Base-by-base conservation (phyloP, 1,284 basidiomycete species). In the Naganishia liquefaciens region DNA sequence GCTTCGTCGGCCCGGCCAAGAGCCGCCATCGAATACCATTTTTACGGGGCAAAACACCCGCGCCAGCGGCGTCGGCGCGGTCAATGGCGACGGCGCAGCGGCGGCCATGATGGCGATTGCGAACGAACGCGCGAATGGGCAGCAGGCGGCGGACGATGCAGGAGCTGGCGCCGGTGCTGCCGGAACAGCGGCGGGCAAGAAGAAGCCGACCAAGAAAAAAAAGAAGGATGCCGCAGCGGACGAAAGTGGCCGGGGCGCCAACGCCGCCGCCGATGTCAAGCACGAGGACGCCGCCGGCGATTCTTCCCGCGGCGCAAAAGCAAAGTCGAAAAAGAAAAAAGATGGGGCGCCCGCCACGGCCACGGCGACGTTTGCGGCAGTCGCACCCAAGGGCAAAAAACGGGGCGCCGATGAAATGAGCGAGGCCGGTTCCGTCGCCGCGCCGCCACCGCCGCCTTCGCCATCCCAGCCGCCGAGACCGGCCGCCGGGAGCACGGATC, bases 131-230 rank as follows among this genome's bases (percentile, higher is more conserved):
- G 60, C 60, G 4, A 62, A 53, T 52, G 60, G 49, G 23, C 40
- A 53, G 21, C 27, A 27, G 19, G 33, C 10, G 13, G 33, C 5
- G 5, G 49, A 62, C 21, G 49, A 61, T 2, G 49, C 42, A n/a
- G 40, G 15, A 17, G 60, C 50, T 5, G 60, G 40, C 13, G 60
- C 40, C 1, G 33, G 33, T 7, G 33, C 33, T 5, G 33, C 33
- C 10, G 33, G 33, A 37, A 37, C 33, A 13, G 49, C 50, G 6
- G 37, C 30, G 43, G 23, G 39, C 1, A 64, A 43, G 47, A 65
- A 62, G 52, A 65, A 65, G 40, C 57, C 64, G 30, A 62, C 44
- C 17, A 65, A 65, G 43, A 65, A 65, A 57, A 66, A 63, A 27
- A 66, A 57, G 37, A 66, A 66, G 54, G 51, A 61, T 23, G 51